A percentile compares a stretch with the other conserved stretches of the same genome.
phyloP scores from a whole-genome alignment of 2,329 filamentous ascomycete genomes.

The Albifimbria verrucaria region DNA sequence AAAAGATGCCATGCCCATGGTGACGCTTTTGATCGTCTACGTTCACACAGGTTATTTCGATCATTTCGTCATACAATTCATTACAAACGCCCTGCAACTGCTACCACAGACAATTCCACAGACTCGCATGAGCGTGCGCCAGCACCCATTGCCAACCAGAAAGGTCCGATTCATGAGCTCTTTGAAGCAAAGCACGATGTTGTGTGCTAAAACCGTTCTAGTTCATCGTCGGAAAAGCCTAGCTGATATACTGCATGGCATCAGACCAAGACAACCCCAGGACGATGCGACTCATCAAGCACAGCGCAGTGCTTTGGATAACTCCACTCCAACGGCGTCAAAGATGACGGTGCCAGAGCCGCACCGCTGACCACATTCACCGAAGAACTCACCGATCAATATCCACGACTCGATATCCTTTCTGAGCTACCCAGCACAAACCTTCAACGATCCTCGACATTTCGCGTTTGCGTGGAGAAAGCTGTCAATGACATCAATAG shows the following conservation, averaged over 20 bases:
- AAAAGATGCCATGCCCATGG: background rate
- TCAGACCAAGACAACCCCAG: slow-evolving; percentile 21
- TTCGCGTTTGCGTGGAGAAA: slow-evolving; percentile 25
- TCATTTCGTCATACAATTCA: background rate
- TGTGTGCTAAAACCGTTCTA: too few species aligned
- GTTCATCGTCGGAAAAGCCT: slow-evolving; percentile 22
- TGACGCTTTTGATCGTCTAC: background rate
- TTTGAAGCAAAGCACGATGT: too few species aligned
- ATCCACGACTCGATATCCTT: slow-evolving; percentile 26
- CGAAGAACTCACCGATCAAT: background rate
- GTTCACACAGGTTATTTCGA: background rate
- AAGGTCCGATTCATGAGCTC: too few species aligned
- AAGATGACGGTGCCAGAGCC: too few species aligned
- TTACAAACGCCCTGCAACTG: background rate
- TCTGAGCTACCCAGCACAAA: slow-evolving; percentile 18
- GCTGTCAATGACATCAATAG: slow-evolving; percentile 24
- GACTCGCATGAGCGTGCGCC: too few species aligned
- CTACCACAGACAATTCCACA: background rate
- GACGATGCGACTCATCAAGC: background rate
- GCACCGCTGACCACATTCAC: too few species aligned
- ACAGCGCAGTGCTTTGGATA: too few species aligned
- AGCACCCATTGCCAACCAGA: too few species aligned
- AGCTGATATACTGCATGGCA: slow-evolving; percentile 24
- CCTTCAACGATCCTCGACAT: slow-evolving; percentile 23
- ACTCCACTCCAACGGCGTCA: too few species aligned